A percentile compares a stretch with the other conserved stretches of the same genome.
phyloP scores from a whole-genome alignment of 2,329 filamentous ascomycete species.

The Aspergillus glaucus region DNA sequence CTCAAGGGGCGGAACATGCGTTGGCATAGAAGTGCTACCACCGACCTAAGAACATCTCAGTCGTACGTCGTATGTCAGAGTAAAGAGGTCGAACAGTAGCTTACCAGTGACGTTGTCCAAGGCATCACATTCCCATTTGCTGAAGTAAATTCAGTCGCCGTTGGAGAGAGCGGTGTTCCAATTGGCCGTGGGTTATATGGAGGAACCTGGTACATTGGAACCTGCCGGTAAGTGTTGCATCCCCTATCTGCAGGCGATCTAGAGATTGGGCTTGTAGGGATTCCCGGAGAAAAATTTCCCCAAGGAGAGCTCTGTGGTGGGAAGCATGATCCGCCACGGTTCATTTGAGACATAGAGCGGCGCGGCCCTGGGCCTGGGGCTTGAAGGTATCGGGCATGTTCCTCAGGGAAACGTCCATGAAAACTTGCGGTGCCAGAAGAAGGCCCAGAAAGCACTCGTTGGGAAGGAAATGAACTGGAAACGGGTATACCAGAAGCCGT shows the following conservation, averaged over 20 bases:
- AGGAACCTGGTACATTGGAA: constrained; percentile 30
- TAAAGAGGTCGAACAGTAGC: constrained; percentile 6
- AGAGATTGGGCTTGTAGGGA: constrained; percentile 17
- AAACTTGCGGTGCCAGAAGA: constrained; percentile 20
- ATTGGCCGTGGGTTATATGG: constrained; percentile 52
- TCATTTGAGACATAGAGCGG: constrained; percentile 25
- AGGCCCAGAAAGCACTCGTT: constrained; percentile 32
- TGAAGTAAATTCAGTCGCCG: constrained; percentile 67
- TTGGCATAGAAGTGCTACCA: constrained; percentile 54
- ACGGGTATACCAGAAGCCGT: constrained; percentile 14
- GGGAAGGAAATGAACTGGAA: constrained; percentile 19
- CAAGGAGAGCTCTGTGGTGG: constrained; percentile 28
- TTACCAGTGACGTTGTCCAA: constrained; percentile 47
- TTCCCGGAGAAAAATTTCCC: constrained; percentile 23
- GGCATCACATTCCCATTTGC: constrained; percentile 16
- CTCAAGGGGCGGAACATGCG: constrained; percentile 79
- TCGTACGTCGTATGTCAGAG: constrained; percentile 15
- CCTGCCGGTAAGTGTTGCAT: constrained; percentile 27
- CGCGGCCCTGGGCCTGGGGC: constrained; percentile 19
- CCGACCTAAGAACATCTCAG: constrained; percentile 11
- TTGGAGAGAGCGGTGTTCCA: constrained; percentile 63
- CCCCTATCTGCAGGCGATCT: constrained; percentile 25
- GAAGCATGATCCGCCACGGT: constrained; percentile 27
- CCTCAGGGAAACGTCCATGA: constrained; percentile 24
- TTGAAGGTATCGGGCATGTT: constrained; percentile 25